Percentiles rank a stretch among this genome's conserved stretches.
phyloP scores from a whole-genome alignment of 139 green algal genomes.

The Chara braunii region DNA sequence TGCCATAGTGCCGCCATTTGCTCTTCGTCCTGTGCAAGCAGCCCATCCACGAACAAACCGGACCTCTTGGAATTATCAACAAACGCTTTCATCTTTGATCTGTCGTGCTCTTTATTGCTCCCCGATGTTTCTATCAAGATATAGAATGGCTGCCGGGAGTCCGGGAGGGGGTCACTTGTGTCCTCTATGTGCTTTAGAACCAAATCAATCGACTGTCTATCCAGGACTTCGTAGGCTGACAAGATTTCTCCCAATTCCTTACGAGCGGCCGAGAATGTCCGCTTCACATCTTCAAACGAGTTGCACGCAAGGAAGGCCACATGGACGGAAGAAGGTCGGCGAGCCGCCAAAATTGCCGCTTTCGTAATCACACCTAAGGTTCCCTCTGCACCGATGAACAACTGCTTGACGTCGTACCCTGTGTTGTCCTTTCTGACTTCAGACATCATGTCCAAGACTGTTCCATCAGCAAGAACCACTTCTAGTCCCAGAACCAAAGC shows the following conservation, averaged over 20 bases:
- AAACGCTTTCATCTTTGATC: constrained; percentile 35
- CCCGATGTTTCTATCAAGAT: constrained; percentile 79
- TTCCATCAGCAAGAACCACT: constrained; percentile 79
- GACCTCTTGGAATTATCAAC: constrained; percentile 30
- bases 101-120: constrained; percentile 55
- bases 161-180: constrained; percentile 15
- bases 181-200: constrained; percentile 32
- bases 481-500: constrained; percentile 83
- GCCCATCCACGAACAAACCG: constrained; percentile 46
- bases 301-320: constrained; percentile 61
- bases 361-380: constrained; percentile 68
- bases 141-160: constrained; percentile 61
- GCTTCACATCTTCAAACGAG: no score
- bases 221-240: constrained; percentile 88
- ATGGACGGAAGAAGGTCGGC: constrained; percentile 58
- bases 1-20: constrained; percentile 76
- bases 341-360: constrained; percentile 63
- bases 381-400: constrained; percentile 94
- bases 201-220: constrained; percentile 59
- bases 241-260: constrained; percentile 70
- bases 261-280: constrained; percentile 42
- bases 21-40: constrained; percentile 50
- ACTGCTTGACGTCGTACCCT: constrained; percentile 94
- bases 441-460: constrained; percentile 72
- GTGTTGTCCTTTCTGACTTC: constrained; percentile 95